These are phyloP conservation scores for Mayamaea pseudoterrestris DNA, from an alignment of 108 stramenopile species.

Conservation along the genomic window DNA sequence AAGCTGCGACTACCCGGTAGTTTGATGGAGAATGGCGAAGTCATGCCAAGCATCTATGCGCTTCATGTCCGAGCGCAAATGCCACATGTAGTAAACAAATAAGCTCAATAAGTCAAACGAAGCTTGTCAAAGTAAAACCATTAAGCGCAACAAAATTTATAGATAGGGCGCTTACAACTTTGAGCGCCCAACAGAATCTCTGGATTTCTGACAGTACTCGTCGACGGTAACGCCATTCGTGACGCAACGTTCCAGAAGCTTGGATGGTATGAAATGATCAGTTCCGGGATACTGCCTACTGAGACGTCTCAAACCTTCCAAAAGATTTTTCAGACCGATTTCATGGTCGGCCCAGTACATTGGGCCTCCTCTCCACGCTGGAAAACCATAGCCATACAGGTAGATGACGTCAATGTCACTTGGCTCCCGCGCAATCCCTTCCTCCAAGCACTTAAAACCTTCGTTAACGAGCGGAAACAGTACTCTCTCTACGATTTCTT, in stretches of 20 bases:
- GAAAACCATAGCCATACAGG: conserved; percentile 93
- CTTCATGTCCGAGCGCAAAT: no score
- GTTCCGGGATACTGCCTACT: conserved; percentile 47
- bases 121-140: no score
- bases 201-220: conserved; percentile 37
- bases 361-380: conserved; percentile 84
- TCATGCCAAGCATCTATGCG: no score
- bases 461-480: conserved; percentile 92
- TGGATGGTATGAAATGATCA: conserved; percentile 60
- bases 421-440: conserved; percentile 81
- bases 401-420: conserved; percentile 93
- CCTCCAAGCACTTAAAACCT: conserved; percentile 94
- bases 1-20: no score
- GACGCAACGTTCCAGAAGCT: conserved; percentile 61
- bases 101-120: no score
- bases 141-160: no score
- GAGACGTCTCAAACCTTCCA: conserved; percentile 35
- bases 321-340: conserved; percentile 46
- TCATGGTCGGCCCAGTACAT: conserved; percentile 88
- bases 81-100: no score
- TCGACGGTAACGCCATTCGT: conserved; percentile 47
- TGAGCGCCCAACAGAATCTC: no score
- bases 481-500: conserved; percentile 56
- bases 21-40: no score
- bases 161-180: no score